phyloP scores from a whole-genome alignment of 352 stramenopile genomes.

The Lagenidium giganteum region DNA sequence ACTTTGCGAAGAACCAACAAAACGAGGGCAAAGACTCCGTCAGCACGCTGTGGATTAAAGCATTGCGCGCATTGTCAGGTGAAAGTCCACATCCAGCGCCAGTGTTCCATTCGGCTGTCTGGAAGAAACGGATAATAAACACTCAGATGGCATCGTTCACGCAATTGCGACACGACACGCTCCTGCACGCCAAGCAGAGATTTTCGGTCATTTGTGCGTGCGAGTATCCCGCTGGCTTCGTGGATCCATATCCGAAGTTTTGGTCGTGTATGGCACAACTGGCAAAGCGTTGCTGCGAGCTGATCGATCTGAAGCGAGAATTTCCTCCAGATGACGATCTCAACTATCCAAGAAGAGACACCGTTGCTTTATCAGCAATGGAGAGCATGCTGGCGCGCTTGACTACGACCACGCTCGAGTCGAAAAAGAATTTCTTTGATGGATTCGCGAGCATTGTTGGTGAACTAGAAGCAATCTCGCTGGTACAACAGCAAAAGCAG shows the following conservation, averaged over 20 bases:
- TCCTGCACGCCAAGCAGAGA: slow-evolving; percentile 22
- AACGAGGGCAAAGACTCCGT: too few relatives aligned
- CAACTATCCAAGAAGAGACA: not conserved
- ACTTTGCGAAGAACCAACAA: not conserved
- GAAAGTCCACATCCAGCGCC: not conserved
- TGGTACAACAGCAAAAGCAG: slow-evolving; percentile 3
- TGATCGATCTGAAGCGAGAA: slow-evolving; percentile 4
- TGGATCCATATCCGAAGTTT: slow-evolving; percentile 20
- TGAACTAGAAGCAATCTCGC: slow-evolving; percentile 10
- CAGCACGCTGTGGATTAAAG: slow-evolving; percentile 14
- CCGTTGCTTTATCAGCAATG: slow-evolving; percentile 5
- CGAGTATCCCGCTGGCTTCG: slow-evolving; percentile 17
- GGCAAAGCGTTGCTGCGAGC: not conserved
- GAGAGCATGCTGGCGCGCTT: too few relatives aligned
- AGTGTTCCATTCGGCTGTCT: slow-evolving; percentile 16
- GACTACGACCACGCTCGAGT: too few relatives aligned
- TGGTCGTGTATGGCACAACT: slow-evolving; percentile 19
- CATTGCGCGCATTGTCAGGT: slow-evolving; percentile 15
- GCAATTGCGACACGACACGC: slow-evolving; percentile 21
- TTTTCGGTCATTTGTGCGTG: slow-evolving; percentile 12
- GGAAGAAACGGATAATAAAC: slow-evolving; percentile 19
- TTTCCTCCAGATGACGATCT: not conserved
- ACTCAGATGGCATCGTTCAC: slow-evolving; percentile 19
- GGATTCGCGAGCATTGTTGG: slow-evolving; percentile 10
- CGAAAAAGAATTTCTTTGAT: slow-evolving; percentile 8